These are phyloP conservation scores for Protomyces inundatus DNA, from an alignment of 1,139 yeast genomes.

Conservation along the genomic window DNA sequence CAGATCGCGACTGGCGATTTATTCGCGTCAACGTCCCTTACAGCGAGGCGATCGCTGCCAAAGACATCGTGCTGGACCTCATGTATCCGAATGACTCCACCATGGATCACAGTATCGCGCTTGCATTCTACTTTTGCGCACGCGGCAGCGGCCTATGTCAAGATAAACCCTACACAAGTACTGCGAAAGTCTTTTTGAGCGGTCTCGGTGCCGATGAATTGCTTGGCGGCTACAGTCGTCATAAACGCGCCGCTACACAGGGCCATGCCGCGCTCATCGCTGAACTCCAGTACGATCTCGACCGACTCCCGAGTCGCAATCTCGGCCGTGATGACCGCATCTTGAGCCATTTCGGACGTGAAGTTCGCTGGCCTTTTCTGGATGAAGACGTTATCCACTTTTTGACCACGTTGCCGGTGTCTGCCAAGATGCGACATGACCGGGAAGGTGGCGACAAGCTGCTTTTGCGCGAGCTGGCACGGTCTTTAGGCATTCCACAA, in stretches of 20 bases:
- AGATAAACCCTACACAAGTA: conserved; percentile 44
- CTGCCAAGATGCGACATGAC: conserved; percentile 34
- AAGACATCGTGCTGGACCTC: conserved; percentile 52
- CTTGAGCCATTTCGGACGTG: conserved; percentile 80
- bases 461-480: conserved; percentile 61
- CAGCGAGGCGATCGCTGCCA: conserved; percentile 53
- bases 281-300: conserved; percentile 66
- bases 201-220: conserved; percentile 98
- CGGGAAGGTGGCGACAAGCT: conserved; percentile 50
- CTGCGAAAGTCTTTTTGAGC: conserved; percentile 67
- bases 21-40: conserved; percentile 69
- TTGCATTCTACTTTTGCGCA: conserved; percentile 90
- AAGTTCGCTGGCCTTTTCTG: conserved; percentile 80
- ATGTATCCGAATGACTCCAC: conserved; percentile 85
- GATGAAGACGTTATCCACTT: conserved; percentile 57
- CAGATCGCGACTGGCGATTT: conserved; percentile 43
- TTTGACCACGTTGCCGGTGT: conserved; percentile 43
- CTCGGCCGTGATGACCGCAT: conserved; percentile 89
- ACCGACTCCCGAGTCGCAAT: conserved; percentile 69
- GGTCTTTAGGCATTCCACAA: conserved; percentile 44
- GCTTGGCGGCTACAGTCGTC: conserved; percentile 88
- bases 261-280: conserved; percentile 41
- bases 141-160: conserved; percentile 46
- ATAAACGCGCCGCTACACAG: conserved; percentile 44
- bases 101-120: conserved; percentile 91